Base-by-base conservation (phyloP, 106 monocot genomes). In the Vanilla planifolia region DNA sequence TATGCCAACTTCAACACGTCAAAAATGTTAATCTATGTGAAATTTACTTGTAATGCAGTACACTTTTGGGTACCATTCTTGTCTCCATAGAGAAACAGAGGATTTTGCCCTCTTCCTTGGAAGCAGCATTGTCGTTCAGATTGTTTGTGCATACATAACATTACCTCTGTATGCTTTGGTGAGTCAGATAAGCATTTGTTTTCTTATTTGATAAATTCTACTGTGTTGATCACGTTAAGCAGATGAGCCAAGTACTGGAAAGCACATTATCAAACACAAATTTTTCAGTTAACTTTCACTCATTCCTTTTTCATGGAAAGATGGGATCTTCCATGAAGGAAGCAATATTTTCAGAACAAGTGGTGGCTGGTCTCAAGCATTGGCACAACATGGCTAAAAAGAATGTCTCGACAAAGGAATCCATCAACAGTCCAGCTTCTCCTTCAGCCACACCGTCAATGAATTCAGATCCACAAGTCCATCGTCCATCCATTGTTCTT, bases 111-210 rank as follows among this genome's bases (percentile, higher is more conserved):
- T 85, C 2, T 56, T 67, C 43, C 16, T 73, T 33, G 73, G 51
- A 4, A 16, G 70, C 5, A 69, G 70, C 39, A n/a, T 73, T 9
- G 5, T 59, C 2, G 75, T 85, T 4, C 79, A 85, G 60, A 55
- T 69, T 41, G 22, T 85, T 16, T 76, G 79, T 62, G 76, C 80
- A 1, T 80, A 85, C 43, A 41, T 69, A 0, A 80, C 75, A 13
- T 70, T 85, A 6, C 85, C 85, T 33, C 70, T 85, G 0, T 76
- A 80, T 60, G 76, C 71, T 1, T 65, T 80, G 14, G 85, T 85
- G 13, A 51, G 76, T 39, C 79, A 76, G 79, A 79, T 79, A 73
- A n/a, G n/a, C n/a, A n/a, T n/a, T n/a, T n/a, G n/a, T n/a, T n/a
- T n/a, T n/a, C n/a, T n/a, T n/a, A n/a, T n/a, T n/a, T n/a, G n/a